Evolutionary conservation across 1,284 basidiomycete genomes (phyloP).

Genomic region (Ganoderma boninense): DNA sequence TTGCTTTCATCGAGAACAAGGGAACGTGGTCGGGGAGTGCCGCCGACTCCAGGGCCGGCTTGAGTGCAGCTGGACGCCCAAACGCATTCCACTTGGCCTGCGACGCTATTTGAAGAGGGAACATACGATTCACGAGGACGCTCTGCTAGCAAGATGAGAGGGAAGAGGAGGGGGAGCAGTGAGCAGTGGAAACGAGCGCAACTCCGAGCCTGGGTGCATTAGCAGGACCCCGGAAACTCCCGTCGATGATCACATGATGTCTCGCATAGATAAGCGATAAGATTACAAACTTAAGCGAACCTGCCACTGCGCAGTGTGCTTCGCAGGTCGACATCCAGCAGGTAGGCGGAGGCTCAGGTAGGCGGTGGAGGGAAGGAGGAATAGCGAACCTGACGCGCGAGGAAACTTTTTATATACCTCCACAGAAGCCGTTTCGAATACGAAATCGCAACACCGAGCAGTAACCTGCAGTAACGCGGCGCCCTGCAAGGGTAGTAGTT

Average conservation of each 20-base stretch:
- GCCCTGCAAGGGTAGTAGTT: background rate
- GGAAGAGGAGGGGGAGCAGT: background rate
- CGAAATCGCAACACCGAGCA: background rate
- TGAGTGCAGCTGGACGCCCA: background rate
- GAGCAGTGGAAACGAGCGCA: background rate
- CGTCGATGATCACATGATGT: background rate
- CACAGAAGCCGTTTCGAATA: background rate
- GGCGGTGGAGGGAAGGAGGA: background rate
- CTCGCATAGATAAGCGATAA: background rate
- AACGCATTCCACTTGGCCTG: background rate
- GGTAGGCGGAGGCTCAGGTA: too few species aligned
- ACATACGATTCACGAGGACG: background rate
- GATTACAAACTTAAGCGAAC: background rate
- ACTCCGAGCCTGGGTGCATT: background rate
- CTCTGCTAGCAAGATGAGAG: background rate
- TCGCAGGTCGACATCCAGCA: too few species aligned
- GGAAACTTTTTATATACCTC: background rate
- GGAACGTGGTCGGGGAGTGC: background rate
- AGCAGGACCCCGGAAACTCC: background rate
- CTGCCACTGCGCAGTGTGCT: too few species aligned
- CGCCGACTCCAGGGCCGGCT: background rate
- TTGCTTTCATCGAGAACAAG: slow-evolving; percentile 2
- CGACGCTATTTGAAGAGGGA: background rate
- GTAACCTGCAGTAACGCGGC: background rate
- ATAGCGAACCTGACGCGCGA: background rate